Evolutionary conservation across 2,329 filamentous ascomycete species (phyloP), one percentile per base, ranked within the genome.

Genomic region (Cladosporium halotolerans): DNA sequence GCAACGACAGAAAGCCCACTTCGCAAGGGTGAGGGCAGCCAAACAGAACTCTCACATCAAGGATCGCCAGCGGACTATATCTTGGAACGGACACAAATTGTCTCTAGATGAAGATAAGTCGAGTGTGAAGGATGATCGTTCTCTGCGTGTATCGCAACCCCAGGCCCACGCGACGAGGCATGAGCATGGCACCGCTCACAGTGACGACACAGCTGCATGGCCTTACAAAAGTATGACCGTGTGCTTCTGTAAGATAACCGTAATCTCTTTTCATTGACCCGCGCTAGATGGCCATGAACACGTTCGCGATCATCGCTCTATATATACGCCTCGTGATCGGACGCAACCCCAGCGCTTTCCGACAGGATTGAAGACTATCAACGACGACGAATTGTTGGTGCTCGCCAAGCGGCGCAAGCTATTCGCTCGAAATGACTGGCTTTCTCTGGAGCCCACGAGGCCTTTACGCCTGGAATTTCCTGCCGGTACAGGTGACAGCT

Each of bases 1-100:
- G 3, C 68, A 72, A 53, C 70, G 67, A 55, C 75, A 78, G 58
- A 76, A 70, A 59, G 70, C 72, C 14, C 70, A 76, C 58, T 78
- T 77, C 55, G 74, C 73, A 4, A 71, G 66, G 57, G 66, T 63
- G 14, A 69, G 72, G 11, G 61, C 58, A 9, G 48, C 45, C 43
- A 13, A 52, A 57, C 23, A 28, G 7, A 28, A 7, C 7, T 7
- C 23, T 28, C 23, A 28, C 23, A 28, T 7, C 23, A 28, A 28
- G 23, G 23, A 28, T 28, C 23, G 7, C 23, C 23, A 28, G 23
- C 23, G 23, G 23, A 28, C 23, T 28, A 28, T 28, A 5, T 7
- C 23, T 28, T 28, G 23, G 23, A 28, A 28, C 23, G 23, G 7
- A 28, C 23, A 28, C 16, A 28, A 7, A 7, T 28, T 5, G 3